phyloP scores from a whole-genome alignment of 352 stramenopile genomes.

The Hyaloperonospora arabidopsidis region DNA sequence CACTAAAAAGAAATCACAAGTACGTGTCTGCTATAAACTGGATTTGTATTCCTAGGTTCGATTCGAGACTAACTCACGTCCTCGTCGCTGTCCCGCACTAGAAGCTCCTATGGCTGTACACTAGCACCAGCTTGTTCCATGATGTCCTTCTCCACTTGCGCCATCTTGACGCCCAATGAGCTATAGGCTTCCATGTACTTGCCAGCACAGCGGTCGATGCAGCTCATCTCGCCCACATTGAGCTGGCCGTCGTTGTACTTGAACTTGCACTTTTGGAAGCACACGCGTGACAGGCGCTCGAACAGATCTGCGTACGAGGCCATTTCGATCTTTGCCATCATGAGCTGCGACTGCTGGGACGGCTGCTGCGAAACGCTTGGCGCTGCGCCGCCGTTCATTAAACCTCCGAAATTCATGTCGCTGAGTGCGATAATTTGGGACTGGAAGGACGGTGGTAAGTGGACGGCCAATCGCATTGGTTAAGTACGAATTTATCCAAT shows the following conservation, averaged over 20 bases:
- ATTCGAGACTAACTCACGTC: neutral
- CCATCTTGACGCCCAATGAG: slow-evolving; percentile 90
- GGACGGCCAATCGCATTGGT: too few relatives aligned
- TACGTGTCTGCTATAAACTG: too few relatives aligned
- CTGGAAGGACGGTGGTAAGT: too few relatives aligned
- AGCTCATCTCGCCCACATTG: slow-evolving; percentile 96
- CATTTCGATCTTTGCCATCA: slow-evolving; percentile 89
- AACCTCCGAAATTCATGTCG: slow-evolving; percentile 71
- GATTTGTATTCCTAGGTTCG: too few relatives aligned
- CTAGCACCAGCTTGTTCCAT: slow-evolving; percentile 59
- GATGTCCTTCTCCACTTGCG: slow-evolving; percentile 92
- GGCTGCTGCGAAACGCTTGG: slow-evolving; percentile 38
- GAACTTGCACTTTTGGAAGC: slow-evolving; percentile 92
- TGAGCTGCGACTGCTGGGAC: slow-evolving; percentile 70
- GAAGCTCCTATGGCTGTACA: slow-evolving; percentile 26
- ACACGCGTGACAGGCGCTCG: slow-evolving; percentile 86
- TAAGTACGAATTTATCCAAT: too few relatives aligned
- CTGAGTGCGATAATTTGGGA: neutral
- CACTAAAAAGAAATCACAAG: too few relatives aligned
- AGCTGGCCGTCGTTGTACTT: slow-evolving; percentile 95
- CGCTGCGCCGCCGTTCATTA: slow-evolving; percentile 52
- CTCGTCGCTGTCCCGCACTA: neutral
- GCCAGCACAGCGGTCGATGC: slow-evolving; percentile 94
- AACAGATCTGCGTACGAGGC: slow-evolving; percentile 88
- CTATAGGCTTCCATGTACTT: slow-evolving; percentile 98